Evolutionary conservation across 257 asterid genomes (phyloP).

Genomic region (Solanum rostratum): DNA sequence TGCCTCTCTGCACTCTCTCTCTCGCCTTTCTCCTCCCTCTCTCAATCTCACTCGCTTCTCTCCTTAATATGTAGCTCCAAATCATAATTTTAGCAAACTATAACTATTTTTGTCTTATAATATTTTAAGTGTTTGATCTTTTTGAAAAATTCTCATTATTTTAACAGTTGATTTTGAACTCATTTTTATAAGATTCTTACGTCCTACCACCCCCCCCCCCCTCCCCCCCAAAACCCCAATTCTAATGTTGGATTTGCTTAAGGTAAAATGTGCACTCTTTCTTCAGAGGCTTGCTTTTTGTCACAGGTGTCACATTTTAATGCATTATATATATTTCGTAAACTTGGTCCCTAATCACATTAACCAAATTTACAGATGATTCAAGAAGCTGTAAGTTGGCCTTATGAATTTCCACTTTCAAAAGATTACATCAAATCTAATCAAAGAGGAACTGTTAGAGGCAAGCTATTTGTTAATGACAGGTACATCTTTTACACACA

Average conservation of each 20-base stretch:
- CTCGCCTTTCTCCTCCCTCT: no score
- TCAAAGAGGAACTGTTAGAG: slow-evolving; percentile 44
- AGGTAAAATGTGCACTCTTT: neutral
- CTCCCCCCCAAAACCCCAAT: no score
- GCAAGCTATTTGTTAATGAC: slow-evolving; percentile 47
- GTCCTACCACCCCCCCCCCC: no score
- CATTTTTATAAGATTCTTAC: neutral
- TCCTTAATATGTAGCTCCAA: no score
- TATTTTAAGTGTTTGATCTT: no score
- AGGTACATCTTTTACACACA: neutral
- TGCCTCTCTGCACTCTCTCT: no score
- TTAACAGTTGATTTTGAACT: neutral
- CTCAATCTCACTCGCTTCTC: no score
- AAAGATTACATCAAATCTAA: slow-evolving; percentile 29
- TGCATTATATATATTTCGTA: neutral
- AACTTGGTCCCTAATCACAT: neutral
- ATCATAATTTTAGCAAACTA: no score
- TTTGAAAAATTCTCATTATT: no score
- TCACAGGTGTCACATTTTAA: neutral
- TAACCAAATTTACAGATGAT: slow-evolving; percentile 23
- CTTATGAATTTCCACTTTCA: slow-evolving; percentile 44
- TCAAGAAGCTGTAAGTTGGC: slow-evolving; percentile 47
- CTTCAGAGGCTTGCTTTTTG: neutral
- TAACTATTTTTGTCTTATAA: no score
- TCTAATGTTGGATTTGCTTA: neutral